Base-by-base conservation (phyloP, 257 asterid genomes). In the Echium plantagineum region DNA sequence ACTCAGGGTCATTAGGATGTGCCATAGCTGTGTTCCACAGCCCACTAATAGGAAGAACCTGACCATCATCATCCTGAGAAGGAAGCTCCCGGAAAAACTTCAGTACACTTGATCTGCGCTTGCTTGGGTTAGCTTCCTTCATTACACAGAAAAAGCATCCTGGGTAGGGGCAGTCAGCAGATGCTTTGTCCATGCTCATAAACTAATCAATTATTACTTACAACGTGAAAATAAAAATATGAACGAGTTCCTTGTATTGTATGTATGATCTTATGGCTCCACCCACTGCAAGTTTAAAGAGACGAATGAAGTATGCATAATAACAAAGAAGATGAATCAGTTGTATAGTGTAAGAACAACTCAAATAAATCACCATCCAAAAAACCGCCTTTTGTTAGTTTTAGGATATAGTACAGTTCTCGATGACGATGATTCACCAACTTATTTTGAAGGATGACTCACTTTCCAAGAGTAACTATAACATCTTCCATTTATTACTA, bases 21-120 rank as follows among this genome's bases (percentile, higher is more conserved):
- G 97, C 96, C 97, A 93, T 89, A 55, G 99, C 99, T 0, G 97
- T 93, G 64, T 93, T 93, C 97, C 99, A 93, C 24, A 93, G 81
- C 60, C 99, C 97, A 54, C 99, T 89, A 17, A 93, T 86, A 0
- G 99, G 99, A 51, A 93, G 95, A 58, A 93, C 99, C 71, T 89
- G 99, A 63, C 99, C 95, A 21, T 93, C 97, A 52, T 89, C 95
- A 38, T 93, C 99, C 64, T 93, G 97, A 12, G 89, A 81, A 21
- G 97, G 97, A 63, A 93, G 99, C 38, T 93, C 97, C 10, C 90
- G 67, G 78, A 93, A 93, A 77, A 89, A 93, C 68, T 93, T 93
- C 48, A 86, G 59, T 32, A 89, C 69, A 64, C 96, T 89, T 13
- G 95, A 75, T 72, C 95, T 78, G 28, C 99, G 90, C 70, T 86